Base-by-base conservation (phyloP, 108 stramenopile species). In the Mayamaea pseudoterrestris region DNA sequence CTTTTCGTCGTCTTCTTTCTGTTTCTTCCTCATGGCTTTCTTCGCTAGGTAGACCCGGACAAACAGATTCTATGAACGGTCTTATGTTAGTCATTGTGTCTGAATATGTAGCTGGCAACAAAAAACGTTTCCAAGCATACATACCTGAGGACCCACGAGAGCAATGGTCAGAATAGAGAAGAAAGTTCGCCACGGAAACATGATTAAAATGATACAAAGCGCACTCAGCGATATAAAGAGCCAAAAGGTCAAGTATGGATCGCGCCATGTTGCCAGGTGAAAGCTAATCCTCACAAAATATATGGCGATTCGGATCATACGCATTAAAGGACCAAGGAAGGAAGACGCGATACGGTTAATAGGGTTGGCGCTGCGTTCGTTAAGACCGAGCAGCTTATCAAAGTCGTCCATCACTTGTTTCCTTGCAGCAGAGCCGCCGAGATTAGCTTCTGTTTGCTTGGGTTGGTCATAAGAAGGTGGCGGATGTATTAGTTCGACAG, bases 141-240 rank as follows among this genome's bases (percentile, higher is more conserved):
- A 41, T 61, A 74, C 73, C 68, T 82, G 82, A 30, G 82, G 82
- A n/a, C 82, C 82, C n/a, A 83, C 49, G 9, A 53, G 39, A 28
- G 70, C 47, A 22, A 79, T 9, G 25, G 69, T 73, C 1, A 63
- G 28, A 8, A 66, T 21, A 34, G 77, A 73, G 55, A 83, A 76
- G 46, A 79, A 79, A 0, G 49, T 45, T 37, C 78, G 52, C 85
- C 85, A 87, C 0, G 85, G 85, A 34, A 87, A 87, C 9, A 75
- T 48, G 14, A 80, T 50, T 41, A 87, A 44, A 29, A 80, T 41
- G 20, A 75, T 43, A 20, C 59, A 50, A 2, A 69, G 35, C 16
- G 68, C 24, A n/a, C 43, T 25, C 13, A 78, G 54, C 27, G 62
- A 64, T 2, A 71, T 32, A 27, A 66, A 62, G 0, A 73, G 29